These are phyloP conservation scores for Eragrostis nindensis DNA, from an alignment of 176 grass and related monocot genomes.

Conservation along the genomic window DNA sequence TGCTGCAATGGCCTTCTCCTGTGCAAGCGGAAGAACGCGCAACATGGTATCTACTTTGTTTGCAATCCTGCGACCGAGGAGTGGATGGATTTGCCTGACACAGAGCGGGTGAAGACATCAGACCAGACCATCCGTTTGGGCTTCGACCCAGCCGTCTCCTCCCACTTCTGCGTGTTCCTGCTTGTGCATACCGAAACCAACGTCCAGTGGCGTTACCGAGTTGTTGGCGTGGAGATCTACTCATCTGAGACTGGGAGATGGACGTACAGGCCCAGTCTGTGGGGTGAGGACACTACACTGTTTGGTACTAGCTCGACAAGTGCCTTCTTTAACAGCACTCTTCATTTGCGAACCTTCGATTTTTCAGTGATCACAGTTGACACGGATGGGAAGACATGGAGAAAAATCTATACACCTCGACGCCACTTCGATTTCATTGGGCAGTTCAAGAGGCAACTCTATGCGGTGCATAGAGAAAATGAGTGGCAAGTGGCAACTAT, in stretches of 20 bases:
- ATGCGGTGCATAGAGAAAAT: neutral
- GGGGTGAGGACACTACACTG: neutral
- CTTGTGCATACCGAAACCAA: neutral
- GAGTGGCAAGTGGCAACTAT: neutral
- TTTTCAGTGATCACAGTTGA: neutral
- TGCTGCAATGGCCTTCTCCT: slow-evolving; percentile 13
- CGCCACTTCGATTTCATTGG: neutral
- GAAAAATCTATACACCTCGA: neutral
- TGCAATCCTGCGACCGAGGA: slow-evolving; percentile 5
- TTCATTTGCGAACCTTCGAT: neutral
- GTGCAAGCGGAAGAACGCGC: neutral
- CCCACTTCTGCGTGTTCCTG: neutral
- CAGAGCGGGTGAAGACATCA: neutral
- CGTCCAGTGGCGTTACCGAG: neutral
- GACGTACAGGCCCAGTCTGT: neutral
- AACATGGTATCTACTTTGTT: neutral
- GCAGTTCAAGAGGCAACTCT: neutral
- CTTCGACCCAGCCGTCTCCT: neutral
- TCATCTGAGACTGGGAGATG: neutral
- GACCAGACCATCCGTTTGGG: neutral
- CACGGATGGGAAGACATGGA: neutral
- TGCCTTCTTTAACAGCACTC: neutral
- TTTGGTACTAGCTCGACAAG: neutral
- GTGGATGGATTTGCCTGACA: neutral
- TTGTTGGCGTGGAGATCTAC: neutral